phyloP scores from a whole-genome alignment of 441 rosid species.

The Adansonia rubrostipa region DNA sequence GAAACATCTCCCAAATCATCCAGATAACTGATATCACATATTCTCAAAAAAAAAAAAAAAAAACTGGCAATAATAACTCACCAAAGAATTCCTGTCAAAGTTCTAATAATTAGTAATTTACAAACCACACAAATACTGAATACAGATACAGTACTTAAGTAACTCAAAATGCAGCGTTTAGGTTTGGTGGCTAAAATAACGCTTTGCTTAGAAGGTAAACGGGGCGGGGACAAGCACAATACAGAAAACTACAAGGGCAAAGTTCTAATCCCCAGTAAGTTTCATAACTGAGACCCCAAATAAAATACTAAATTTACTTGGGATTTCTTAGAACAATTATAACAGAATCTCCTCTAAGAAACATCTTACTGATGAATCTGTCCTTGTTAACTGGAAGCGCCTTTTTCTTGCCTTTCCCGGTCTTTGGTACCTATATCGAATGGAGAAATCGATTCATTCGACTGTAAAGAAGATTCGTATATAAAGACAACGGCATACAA shows the following conservation, averaged over 20 bases:
- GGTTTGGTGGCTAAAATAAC: too few relatives aligned
- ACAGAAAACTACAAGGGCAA: not conserved
- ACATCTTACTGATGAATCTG: conserved; percentile 94
- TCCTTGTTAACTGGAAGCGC: conserved; percentile 92
- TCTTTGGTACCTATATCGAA: conserved; percentile 73
- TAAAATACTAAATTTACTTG: conserved; percentile 42
- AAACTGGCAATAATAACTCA: not conserved
- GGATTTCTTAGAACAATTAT: conserved; percentile 95
- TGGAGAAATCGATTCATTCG: not conserved
- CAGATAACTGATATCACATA: too few relatives aligned
- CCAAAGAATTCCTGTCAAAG: not conserved
- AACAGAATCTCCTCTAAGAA: conserved; percentile 94
- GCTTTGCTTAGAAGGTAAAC: too few relatives aligned
- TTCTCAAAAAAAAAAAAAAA: not conserved
- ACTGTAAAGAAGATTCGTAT: not conserved
- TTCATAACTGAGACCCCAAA: not conserved
- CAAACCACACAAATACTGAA: not conserved
- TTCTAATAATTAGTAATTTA: not conserved
- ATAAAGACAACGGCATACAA: not conserved
- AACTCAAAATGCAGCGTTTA: not conserved
- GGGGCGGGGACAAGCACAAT: too few relatives aligned
- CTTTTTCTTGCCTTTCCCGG: conserved; percentile 97
- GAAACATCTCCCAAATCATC: too few relatives aligned
- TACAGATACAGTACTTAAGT: not conserved
- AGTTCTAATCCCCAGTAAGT: not conserved